A percentile compares a stretch with the other conserved stretches of the same genome.
These are phyloP conservation scores for Cyclaneusma minus DNA, from an alignment of 2,329 filamentous ascomycete genomes.

Conservation along the genomic window DNA sequence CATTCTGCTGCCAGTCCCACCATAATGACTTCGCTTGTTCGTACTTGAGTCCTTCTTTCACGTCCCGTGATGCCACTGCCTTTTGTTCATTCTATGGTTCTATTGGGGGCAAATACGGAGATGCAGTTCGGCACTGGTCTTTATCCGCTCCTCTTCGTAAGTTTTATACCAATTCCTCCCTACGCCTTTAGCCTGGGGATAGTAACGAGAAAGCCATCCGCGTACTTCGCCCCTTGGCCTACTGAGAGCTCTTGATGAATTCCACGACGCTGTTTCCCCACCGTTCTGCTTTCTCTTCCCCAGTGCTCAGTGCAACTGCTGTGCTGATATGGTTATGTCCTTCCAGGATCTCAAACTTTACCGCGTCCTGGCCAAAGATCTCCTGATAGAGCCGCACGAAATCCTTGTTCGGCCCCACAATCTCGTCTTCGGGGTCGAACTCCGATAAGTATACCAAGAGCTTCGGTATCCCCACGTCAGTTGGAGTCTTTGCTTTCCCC, in stretches of 20 bases:
- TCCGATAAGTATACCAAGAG: conserved; percentile 11
- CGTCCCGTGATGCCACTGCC: too few species aligned
- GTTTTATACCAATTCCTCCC: conserved; percentile 2
- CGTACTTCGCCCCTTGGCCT: too few species aligned
- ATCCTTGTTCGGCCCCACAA: conserved; percentile 11
- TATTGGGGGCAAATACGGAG: too few species aligned
- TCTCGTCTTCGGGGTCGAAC: conserved; percentile 16
- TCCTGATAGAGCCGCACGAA: conserved; percentile 13
- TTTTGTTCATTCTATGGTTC: too few species aligned
- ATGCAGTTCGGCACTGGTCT: too few species aligned
- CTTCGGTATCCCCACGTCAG: conserved; percentile 10
- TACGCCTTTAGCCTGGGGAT: conserved; percentile 12
- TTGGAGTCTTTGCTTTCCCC: conserved; percentile 6
- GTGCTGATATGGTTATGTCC: conserved; percentile 19
- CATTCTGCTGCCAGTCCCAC: too few species aligned
- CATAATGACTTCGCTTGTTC: too few species aligned
- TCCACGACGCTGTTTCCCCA: conserved; percentile 14
- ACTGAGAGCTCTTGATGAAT: too few species aligned
- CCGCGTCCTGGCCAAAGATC: conserved; percentile 10
- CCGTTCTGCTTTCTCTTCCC: conserved; percentile 13
- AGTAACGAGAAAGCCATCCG: too few species aligned
- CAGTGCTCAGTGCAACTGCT: conserved; percentile 11
- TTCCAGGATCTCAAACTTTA: conserved; percentile 7
- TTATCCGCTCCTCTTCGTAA: too few species aligned
- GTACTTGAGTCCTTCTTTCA: too few species aligned